Percentiles rank a stretch among this genome's conserved stretches.
Conservation (phyloP, 2,329 filamentous ascomycete genomes). For the Stemphylium lycopersici region DNA sequence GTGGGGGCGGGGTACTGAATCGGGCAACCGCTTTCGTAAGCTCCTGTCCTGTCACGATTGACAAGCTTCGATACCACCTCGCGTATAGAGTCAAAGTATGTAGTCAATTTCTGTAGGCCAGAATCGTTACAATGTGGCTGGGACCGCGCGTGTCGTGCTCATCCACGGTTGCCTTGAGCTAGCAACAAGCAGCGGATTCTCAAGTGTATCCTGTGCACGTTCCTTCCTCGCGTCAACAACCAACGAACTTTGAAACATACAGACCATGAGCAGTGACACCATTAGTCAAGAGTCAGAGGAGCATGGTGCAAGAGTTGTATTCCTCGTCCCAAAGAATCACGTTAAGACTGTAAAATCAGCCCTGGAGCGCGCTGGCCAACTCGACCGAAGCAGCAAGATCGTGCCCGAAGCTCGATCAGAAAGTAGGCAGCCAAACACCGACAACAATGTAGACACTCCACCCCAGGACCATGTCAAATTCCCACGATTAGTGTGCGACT, state of each 20-base stretch:
- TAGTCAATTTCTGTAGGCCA: no score
- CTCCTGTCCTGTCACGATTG: not conserved
- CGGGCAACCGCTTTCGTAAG: not conserved
- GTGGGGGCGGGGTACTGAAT: slow-evolving; percentile 36
- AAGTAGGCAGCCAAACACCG: no score
- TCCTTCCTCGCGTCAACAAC: not conserved
- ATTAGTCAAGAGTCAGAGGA: not conserved
- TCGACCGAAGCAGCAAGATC: slow-evolving; percentile 43
- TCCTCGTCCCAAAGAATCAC: slow-evolving; percentile 40
- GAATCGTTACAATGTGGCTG: no score
- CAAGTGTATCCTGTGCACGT: not conserved
- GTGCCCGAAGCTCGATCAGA: slow-evolving; percentile 6
- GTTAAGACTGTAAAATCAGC: slow-evolving; percentile 50
- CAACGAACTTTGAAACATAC: not conserved
- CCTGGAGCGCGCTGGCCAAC: slow-evolving; percentile 38
- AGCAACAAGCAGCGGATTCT: not conserved
- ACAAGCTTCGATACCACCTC: not conserved
- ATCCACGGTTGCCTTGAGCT: slow-evolving; percentile 3
- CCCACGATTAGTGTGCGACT: slow-evolving; percentile 4
- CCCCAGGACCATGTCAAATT: not conserved
- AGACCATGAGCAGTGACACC: not conserved
- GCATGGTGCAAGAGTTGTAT: not conserved
- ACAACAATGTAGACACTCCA: not conserved
- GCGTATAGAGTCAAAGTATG: not conserved
- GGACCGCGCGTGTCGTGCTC: not conserved